Evolutionary conservation across 1,284 basidiomycete species (phyloP).

Genomic region (Porphyrellus sp.): DNA sequence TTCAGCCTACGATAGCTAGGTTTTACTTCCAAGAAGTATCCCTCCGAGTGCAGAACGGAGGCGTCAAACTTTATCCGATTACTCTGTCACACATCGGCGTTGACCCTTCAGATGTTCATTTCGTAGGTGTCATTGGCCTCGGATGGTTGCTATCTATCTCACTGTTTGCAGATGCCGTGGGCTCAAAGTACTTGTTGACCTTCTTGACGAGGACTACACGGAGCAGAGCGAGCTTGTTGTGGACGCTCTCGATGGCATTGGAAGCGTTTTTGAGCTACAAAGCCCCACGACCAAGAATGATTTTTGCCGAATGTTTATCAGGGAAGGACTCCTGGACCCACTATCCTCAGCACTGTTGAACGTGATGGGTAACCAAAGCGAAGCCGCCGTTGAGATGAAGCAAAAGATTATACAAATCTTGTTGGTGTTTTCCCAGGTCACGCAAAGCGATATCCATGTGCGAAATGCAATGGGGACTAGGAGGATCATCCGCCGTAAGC

Average conservation of each 20-base stretch:
- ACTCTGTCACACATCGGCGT: slow-evolving; percentile 86
- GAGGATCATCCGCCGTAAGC: slow-evolving; percentile 84
- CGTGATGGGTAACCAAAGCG: slow-evolving; percentile 75
- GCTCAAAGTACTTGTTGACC: slow-evolving; percentile 89
- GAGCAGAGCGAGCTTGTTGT: slow-evolving; percentile 89
- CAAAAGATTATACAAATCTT: slow-evolving; percentile 88
- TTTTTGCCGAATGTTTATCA: slow-evolving; percentile 97
- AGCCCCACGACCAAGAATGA: slow-evolving; percentile 96
- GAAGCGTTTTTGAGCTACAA: slow-evolving; percentile 92
- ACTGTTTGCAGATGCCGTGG: slow-evolving; percentile 75
- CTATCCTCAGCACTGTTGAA: slow-evolving; percentile 86
- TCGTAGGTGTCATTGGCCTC: slow-evolving; percentile 54
- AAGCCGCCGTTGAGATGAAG: slow-evolving; percentile 72
- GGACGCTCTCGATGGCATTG: slow-evolving; percentile 91
- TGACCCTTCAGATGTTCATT: slow-evolving; percentile 98
- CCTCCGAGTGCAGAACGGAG: slow-evolving; percentile 90
- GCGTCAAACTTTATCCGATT: slow-evolving; percentile 93
- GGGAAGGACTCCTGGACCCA: slow-evolving; percentile 92
- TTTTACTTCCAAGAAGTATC: slow-evolving; percentile 93
- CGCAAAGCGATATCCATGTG: slow-evolving; percentile 90
- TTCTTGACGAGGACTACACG: slow-evolving; percentile 93
- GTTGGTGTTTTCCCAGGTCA: slow-evolving; percentile 92
- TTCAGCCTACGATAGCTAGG: slow-evolving; percentile 38
- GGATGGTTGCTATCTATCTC: slow-evolving; percentile 2
- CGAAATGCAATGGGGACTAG: slow-evolving; percentile 87